phyloP scores from a whole-genome alignment of 805 yeast species.

The Lipomyces chichibuensis region DNA sequence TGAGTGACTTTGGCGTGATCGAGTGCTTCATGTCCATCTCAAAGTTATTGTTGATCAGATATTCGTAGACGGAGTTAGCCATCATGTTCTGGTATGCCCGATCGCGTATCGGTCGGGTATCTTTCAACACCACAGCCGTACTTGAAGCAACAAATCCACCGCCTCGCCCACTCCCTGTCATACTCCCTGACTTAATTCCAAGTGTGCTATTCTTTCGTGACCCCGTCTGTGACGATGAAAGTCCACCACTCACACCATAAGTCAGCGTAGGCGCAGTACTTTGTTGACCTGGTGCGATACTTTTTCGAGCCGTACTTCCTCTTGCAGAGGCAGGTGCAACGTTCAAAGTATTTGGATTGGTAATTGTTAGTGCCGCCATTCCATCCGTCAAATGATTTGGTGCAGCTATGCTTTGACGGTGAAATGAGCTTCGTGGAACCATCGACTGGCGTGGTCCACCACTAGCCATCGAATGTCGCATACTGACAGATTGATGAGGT shows the following conservation, averaged over 20 bases:
- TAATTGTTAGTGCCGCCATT: slow-evolving; percentile 16
- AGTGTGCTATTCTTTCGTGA: slow-evolving; percentile 21
- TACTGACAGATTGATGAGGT: slow-evolving; percentile 14
- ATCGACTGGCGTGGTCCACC: slow-evolving; percentile 32
- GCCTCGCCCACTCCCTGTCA: slow-evolving; percentile 6
- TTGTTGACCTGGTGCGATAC: slow-evolving; percentile 29
- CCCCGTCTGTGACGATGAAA: background rate
- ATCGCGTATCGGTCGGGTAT: slow-evolving; percentile 80
- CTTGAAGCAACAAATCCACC: slow-evolving; percentile 30
- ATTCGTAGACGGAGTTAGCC: slow-evolving; percentile 64
- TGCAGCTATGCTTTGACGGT: slow-evolving; percentile 32
- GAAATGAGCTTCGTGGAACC: slow-evolving; percentile 32
- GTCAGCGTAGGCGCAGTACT: slow-evolving; percentile 16
- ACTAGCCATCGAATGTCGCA: slow-evolving; percentile 29
- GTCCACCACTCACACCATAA: slow-evolving; percentile 7
- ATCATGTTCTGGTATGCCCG: slow-evolving; percentile 57
- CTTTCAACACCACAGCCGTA: slow-evolving; percentile 42
- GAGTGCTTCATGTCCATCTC: slow-evolving; percentile 76
- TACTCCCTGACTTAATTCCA: slow-evolving; percentile 5
- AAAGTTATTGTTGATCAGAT: slow-evolving; percentile 63
- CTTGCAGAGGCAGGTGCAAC: slow-evolving; percentile 30
- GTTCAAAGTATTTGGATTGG: slow-evolving; percentile 27
- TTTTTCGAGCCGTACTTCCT: slow-evolving; percentile 24
- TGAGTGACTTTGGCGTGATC: slow-evolving; percentile 63
- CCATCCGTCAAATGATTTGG: slow-evolving; percentile 13